Base-by-base conservation (phyloP, 257 asterid species). In the Scutellaria barbata region DNA sequence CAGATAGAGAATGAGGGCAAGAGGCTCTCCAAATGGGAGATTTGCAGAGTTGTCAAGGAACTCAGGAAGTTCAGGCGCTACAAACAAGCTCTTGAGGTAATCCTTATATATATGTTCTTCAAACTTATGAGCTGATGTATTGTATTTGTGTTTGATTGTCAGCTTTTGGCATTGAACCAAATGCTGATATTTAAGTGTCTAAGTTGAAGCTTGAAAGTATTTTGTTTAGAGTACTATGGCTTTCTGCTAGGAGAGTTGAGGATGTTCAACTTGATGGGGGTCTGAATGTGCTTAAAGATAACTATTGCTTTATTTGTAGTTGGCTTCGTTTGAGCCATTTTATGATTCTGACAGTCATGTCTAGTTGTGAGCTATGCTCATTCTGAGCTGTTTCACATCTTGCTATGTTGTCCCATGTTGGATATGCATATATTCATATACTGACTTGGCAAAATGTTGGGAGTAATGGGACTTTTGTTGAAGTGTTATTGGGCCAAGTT, bases 21-120 rank as follows among this genome's bases (percentile, higher is more conserved):
- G 41, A 76, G 30, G 63, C 74, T 92, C 5, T 40, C 90, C 0
- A 89, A 85, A 78, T 88, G 96, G 90, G 97, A 92, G 81, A 89
- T 95, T 72, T 83, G 79, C 40, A 79, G 91, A 51, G 75, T 89
- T 51, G 90, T 87, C 20, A 95, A 85, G 89, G 96, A 92, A 87
- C 89, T 95, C 51, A 80, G 99, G 80, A 88, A 89, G 79, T 92
- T 82, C 81, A 80, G 80, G 80, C 96, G 96, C 71, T 87, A 42
- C 79, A 80, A 82, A 55, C 68, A 59, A 61, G 98, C 99, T 63
- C 97, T 95, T 71, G 86, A 95, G 97, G 99, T 95, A 75, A 13
- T 25, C 1, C 35, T 41, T 55, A 40, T 65, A 18, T 17, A 65
- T n/a, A 22, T 17, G 25, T 0, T n/a, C 41, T 56, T 73, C 53